Evolutionary conservation across 2,329 filamentous ascomycete genomes (phyloP).

Genomic region (Colletotrichum zoysiae): DNA sequence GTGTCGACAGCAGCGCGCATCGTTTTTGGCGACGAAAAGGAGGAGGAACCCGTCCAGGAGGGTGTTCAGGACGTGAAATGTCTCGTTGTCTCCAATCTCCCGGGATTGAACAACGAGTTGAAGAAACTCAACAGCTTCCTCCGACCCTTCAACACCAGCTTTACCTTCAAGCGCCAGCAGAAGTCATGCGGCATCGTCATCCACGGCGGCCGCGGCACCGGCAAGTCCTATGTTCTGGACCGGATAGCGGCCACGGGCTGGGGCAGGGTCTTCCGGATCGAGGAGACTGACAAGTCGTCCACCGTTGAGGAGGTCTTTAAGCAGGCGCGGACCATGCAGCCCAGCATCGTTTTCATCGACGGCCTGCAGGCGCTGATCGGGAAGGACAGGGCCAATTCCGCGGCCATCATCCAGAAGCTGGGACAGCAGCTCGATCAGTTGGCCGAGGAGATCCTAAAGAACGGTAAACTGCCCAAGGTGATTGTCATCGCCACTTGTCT

Average conservation of each 20-base stretch:
- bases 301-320: constrained; percentile 77
- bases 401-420: constrained; percentile 64
- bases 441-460: constrained; percentile 53
- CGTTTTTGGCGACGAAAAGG: constrained; percentile 8
- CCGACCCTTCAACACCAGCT: constrained; percentile 61
- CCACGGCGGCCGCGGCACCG: constrained; percentile 86
- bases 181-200: constrained; percentile 74
- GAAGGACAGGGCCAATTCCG: constrained; percentile 66
- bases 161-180: constrained; percentile 48
- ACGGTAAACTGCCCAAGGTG: constrained; percentile 65
- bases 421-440: constrained; percentile 69
- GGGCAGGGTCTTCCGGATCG: constrained; percentile 75
- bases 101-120: constrained; percentile 76
- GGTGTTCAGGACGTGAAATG: constrained; percentile 43
- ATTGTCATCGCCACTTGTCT: constrained; percentile 80
- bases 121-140: constrained; percentile 76
- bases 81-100: constrained; percentile 68
- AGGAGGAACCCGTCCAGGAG: constrained; percentile 21
- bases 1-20: constrained; percentile 47
- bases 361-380: constrained; percentile 78
- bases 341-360: constrained; percentile 85
- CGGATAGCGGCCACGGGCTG: constrained; percentile 77
- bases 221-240: constrained; percentile 82
- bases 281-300: constrained; percentile 66
- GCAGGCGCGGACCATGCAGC: constrained; percentile 75